Base-by-base conservation (phyloP, 345 rosid genomes). In the Crucihimalaya himalaica region DNA sequence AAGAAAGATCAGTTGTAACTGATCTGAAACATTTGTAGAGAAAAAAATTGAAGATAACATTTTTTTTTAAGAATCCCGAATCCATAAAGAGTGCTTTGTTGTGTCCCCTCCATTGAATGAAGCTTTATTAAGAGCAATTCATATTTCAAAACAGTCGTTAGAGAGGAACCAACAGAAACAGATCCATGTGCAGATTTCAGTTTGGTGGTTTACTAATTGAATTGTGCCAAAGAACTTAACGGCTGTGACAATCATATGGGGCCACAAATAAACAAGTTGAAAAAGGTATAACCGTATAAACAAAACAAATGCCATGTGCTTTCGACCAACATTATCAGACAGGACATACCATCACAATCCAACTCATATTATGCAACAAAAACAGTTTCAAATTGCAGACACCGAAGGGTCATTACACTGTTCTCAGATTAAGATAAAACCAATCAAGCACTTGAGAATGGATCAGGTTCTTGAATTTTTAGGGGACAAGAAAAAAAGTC, bases 241-340 rank as follows among this genome's bases (percentile, higher is more conserved):
- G 67, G 72, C 67, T 3, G 67, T 69, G 54, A 62, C 52, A 62
- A 54, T 76, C 70, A 61, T 34, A 62, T 29, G 70, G 70, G 79
- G 39, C 65, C 79, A 76, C 64, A 42, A 21, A 25, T 4, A 52
- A 37, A 50, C 45, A 72, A 62, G 61, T 62, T 53, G 55, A 52
- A 19, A 53, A 59, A 11, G 40, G 13, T 12, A 37, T 10, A 37
- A 23, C 23, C 35, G 52, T 42, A 61, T 63, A 61, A 40, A 54
- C 54, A 66, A 57, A 56, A 74, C 50, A 60, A 62, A 37, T 8
- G 39, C 29, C 80, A 77, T 77, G 76, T 77, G 80, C 71, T 47
- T 56, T 70, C 76, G 66, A 70, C 76, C 61, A 70, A 56, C 47
- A 37, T 37, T 59, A 69, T 76, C 29, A 63, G 71, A 70, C 80